Base-by-base conservation (phyloP, 2,329 filamentous ascomycete species). In the Diaporthe amygdali region DNA sequence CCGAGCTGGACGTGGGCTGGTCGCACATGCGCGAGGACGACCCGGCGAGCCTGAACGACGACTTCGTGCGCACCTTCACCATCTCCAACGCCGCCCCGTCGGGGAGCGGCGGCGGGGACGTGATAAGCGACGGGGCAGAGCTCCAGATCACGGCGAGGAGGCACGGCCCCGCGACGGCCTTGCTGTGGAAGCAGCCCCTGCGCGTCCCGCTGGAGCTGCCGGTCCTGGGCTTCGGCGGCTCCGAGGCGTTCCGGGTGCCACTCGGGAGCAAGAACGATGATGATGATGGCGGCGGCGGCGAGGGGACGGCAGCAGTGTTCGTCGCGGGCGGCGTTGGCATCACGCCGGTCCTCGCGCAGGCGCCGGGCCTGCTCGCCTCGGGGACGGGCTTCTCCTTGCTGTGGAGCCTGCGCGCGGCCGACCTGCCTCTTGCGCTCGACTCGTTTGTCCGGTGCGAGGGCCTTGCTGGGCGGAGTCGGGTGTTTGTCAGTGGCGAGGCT, bases 11-110 rank as follows among this genome's bases (percentile, higher is more conserved):
- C 74, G 80, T 85, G 14, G 94, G 94, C 0, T 97, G 94, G 80
- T 89, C 87, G 61, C 95, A 97, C 78, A 97, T 97, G 94, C 86
- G 90, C 3, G 91, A 97, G 74, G 90, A 93, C 70, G 94, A 97
- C 74, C 94, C 94, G 6, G 87, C 87, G 74, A 93, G 90, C 75
- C 79, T 97, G 20, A 97, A 97, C 76, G 94, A 97, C 78, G 94
- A 97, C 78, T 95, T 90, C 73, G 85, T 96, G 5, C 86, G 94
- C 34, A 97, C 94, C 0, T 97, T 97, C 77, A 97, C 94, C 2
- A 87, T 97, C 0, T 93, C 92, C 1, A 93, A 88, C 2, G 80
- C 83, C 1, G 89, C 91, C 71, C 74, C 2, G 77, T 78, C 2
- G 39, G 9, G 67, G 7, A 73, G 27, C 10, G 72, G 52, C 22